A percentile compares a stretch with the other conserved stretches of the same genome.
phyloP scores from a whole-genome alignment of 192 early-diverging fungal genomes.

The Lunasporangiospora selenospora region DNA sequence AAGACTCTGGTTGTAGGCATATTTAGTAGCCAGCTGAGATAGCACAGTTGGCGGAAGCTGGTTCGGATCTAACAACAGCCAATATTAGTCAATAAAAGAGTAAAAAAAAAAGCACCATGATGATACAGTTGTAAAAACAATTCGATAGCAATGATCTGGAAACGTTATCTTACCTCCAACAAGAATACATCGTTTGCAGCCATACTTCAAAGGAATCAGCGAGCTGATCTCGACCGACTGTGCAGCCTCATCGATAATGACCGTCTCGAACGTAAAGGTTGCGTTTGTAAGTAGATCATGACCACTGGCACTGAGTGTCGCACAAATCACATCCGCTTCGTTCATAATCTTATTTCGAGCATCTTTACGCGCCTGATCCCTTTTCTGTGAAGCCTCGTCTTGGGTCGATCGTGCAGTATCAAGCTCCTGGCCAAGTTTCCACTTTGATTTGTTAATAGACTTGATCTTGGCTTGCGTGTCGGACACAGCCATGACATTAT shows the following conservation, averaged over 20 bases:
- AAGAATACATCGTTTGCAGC: conserved; percentile 80
- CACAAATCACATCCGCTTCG: conserved; percentile 84
- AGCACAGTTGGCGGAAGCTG: conserved; percentile 94
- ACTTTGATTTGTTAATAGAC: conserved; percentile 42
- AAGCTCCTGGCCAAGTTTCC: conserved; percentile 30
- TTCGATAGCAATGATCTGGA: neutral
- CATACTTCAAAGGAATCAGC: conserved; percentile 89
- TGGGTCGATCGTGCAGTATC: conserved; percentile 44
- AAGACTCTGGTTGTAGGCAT: conserved; percentile 84
- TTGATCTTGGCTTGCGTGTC: conserved; percentile 53
- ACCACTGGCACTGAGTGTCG: conserved; percentile 87
- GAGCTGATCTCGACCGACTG: conserved; percentile 89
- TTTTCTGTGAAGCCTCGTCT: conserved; percentile 46
- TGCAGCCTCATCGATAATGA: conserved; percentile 97
- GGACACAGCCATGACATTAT: conserved; percentile 44
- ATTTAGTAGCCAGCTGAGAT: conserved; percentile 69
- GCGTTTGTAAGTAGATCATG: conserved; percentile 79
- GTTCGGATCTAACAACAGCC: conserved; percentile 73
- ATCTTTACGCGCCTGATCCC: conserved; percentile 53
- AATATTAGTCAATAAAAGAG: no score
- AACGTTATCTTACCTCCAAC: conserved; percentile 73
- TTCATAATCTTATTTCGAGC: conserved; percentile 71
- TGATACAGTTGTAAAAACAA: conserved; percentile 12
- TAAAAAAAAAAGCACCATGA: neutral
- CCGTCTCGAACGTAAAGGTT: conserved; percentile 74